Percentiles rank a stretch among this genome's conserved stretches.
Evolutionary conservation across 768 basidiomycete genomes (phyloP).

Genomic region (Xanthoconium stramineum): DNA sequence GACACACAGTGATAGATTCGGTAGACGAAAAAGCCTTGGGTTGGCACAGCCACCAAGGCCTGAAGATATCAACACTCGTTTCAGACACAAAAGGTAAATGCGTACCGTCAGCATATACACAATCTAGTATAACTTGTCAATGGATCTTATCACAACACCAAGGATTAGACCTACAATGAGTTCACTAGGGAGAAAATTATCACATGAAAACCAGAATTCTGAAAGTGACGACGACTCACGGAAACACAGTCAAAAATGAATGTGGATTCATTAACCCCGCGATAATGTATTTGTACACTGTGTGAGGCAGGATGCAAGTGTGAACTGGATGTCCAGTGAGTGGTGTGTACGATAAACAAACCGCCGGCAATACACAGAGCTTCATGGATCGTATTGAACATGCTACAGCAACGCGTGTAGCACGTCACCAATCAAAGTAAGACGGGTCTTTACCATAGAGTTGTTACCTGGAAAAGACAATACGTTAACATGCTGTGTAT

Average conservation of each 20-base stretch:
- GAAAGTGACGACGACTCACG: neutral
- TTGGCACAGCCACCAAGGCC: neutral
- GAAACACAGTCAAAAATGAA: neutral
- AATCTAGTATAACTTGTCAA: slow-evolving; percentile 2
- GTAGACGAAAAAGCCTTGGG: slow-evolving; percentile 13
- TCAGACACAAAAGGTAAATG: neutral
- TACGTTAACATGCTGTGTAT: neutral
- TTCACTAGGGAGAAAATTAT: neutral
- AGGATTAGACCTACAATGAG: neutral
- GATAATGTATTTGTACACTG: slow-evolving; percentile 5
- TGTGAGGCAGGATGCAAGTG: neutral
- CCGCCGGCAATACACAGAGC: slow-evolving; percentile 3
- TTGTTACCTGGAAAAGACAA: neutral
- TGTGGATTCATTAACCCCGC: neutral
- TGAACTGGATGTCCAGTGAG: neutral
- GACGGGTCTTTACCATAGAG: neutral
- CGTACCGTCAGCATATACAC: slow-evolving; percentile 2
- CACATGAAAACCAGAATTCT: neutral
- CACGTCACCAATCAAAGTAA: neutral
- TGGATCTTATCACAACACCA: neutral
- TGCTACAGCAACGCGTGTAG: neutral
- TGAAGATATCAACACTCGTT: neutral
- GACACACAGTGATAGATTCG: slow-evolving; percentile 15
- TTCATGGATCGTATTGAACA: slow-evolving; percentile 3
- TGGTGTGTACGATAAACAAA: neutral